Conservation (phyloP, 441 rosid genomes). For the Erodium chrysanthum region DNA sequence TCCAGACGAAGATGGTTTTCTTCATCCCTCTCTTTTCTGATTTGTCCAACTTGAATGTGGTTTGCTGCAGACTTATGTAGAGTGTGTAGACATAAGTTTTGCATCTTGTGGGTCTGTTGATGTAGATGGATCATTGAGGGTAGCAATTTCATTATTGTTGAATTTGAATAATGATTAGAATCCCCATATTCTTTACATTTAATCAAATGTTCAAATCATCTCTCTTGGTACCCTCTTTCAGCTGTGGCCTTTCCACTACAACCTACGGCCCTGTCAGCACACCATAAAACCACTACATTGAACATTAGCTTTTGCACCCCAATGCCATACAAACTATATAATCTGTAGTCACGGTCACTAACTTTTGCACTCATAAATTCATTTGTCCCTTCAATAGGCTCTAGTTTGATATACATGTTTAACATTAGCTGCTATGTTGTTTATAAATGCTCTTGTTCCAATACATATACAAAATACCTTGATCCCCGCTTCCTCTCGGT, state of each 20-base stretch:
- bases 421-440: background rate
- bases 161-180: background rate
- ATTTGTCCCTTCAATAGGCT: background rate
- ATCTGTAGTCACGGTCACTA: background rate
- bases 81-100: background rate
- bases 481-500: background rate
- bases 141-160: background rate
- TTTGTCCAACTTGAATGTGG: background rate
- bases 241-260: background rate
- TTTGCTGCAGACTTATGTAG: background rate
- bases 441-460: background rate
- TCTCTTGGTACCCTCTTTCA: background rate
- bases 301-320: too few species aligned
- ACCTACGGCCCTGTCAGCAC: background rate
- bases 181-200: background rate
- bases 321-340: background rate
- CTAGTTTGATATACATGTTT: background rate
- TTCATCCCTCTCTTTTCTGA: background rate
- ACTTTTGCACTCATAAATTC: background rate
- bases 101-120: background rate
- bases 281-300: background rate
- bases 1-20: background rate
- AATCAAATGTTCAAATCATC: background rate
- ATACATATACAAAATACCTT: background rate
- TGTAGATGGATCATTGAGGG: background rate